These are phyloP conservation scores for Mycena galopus DNA, from an alignment of 768 basidiomycete genomes.

Conservation along the genomic window DNA sequence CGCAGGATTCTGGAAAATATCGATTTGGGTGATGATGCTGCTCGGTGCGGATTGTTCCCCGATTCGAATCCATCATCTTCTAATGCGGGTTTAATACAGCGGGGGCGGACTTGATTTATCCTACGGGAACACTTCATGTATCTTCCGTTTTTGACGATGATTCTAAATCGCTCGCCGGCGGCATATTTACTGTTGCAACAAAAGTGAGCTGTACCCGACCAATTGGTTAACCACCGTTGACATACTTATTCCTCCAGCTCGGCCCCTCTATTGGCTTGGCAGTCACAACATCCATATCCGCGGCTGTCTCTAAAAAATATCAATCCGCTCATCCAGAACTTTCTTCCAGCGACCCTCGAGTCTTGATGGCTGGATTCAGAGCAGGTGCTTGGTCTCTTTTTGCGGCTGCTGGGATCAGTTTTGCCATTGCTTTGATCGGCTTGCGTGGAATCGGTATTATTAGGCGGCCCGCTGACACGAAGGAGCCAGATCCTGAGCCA, in stretches of 20 bases:
- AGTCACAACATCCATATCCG: neutral
- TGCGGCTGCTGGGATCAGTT: constrained; percentile 16
- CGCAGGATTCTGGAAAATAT: neutral
- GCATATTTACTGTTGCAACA: constrained; percentile 49
- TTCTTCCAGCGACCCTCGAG: neutral
- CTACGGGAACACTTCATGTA: constrained; percentile 45
- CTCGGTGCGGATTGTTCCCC: neutral
- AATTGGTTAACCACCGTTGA: neutral
- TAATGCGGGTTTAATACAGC: constrained; percentile 11
- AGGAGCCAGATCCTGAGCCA: neutral
- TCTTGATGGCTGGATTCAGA: constrained; percentile 19
- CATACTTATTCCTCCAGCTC: neutral
- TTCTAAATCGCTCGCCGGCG: constrained; percentile 48
- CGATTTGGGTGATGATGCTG: constrained; percentile 1
- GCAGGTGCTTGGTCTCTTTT: neutral
- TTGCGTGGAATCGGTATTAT: constrained; percentile 33
- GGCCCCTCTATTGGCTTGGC: constrained; percentile 10
- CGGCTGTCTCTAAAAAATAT: neutral
- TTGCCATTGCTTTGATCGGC: constrained; percentile 24
- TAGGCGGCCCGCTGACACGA: neutral
- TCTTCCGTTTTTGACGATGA: constrained; percentile 43
- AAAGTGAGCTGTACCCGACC: constrained; percentile 30
- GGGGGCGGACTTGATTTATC: constrained; percentile 45
- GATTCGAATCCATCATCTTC: neutral
- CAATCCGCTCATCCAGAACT: neutral